These are phyloP conservation scores for Colletotrichum cereale DNA, from an alignment of 2,329 filamentous ascomycete genomes.

Conservation along the genomic window DNA sequence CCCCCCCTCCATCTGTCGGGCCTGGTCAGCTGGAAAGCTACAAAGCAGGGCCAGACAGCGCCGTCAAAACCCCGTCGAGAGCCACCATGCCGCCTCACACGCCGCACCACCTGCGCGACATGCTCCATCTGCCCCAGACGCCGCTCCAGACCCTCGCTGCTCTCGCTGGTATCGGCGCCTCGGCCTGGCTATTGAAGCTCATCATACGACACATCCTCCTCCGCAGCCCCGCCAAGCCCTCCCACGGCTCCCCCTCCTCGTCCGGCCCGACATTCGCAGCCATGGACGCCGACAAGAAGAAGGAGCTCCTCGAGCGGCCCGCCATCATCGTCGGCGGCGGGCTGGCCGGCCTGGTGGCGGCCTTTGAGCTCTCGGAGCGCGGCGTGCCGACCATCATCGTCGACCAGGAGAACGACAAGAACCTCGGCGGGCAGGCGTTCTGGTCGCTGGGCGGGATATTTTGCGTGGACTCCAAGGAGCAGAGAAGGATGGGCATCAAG, in stretches of 20 bases:
- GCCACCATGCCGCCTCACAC: conserved; percentile 20
- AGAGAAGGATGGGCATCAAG: conserved; percentile 69
- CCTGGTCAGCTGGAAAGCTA: not conserved
- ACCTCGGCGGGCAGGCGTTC: conserved; percentile 72
- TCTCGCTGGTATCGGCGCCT: conserved; percentile 33
- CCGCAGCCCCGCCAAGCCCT: conserved; percentile 29
- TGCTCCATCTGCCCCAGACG: conserved; percentile 31
- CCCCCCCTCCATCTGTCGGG: not conserved
- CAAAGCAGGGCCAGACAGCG: not conserved
- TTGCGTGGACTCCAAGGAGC: conserved; percentile 67
- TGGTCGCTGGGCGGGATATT: conserved; percentile 74
- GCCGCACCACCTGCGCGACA: conserved; percentile 17
- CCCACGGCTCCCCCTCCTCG: conserved; percentile 23
- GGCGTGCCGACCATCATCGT: conserved; percentile 64
- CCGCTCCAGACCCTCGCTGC: conserved; percentile 29
- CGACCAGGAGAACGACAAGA: conserved; percentile 69
- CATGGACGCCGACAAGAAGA: conserved; percentile 26
- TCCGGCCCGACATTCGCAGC: conserved; percentile 31
- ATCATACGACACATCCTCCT: conserved; percentile 38
- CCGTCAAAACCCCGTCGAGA: not conserved
- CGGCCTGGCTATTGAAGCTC: conserved; percentile 37
- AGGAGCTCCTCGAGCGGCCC: conserved; percentile 47
- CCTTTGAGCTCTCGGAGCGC: conserved; percentile 66
- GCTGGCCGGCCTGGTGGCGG: conserved; percentile 70
- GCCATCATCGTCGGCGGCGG: conserved; percentile 70